Conservation (phyloP, 306 rosid species). For the Ziziphus jujuba region DNA sequence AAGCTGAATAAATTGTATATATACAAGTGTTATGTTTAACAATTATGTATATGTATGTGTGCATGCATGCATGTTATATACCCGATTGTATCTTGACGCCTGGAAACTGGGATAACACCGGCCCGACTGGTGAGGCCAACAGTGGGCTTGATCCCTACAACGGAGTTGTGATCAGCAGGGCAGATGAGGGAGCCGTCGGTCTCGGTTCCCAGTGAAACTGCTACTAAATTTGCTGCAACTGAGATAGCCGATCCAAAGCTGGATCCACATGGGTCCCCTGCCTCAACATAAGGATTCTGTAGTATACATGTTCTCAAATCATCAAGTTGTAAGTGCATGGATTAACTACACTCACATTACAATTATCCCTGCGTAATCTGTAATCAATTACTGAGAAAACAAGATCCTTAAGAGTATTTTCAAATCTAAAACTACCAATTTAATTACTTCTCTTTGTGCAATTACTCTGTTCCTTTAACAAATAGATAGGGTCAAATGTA, state of each 20-base stretch:
- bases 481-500: no score
- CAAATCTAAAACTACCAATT: no score
- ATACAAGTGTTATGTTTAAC: neutral
- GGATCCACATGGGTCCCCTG: constrained; percentile 55
- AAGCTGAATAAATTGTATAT: neutral
- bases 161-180: constrained; percentile 61
- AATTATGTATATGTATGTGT: neutral
- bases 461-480: no score
- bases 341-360: no score
- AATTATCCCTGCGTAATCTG: no score
- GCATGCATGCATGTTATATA: neutral
- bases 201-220: constrained; percentile 67
- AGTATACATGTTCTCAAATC: no score
- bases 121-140: constrained; percentile 73
- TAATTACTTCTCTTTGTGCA: no score
- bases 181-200: constrained; percentile 59
- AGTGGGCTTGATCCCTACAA: constrained; percentile 71
- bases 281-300: constrained; percentile 63
- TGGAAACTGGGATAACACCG: constrained; percentile 57
- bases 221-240: constrained; percentile 62
- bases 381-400: no score
- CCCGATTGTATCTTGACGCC: constrained; percentile 68
- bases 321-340: no score
- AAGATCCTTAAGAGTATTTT: no score
- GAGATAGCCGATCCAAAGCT: constrained; percentile 66